These are phyloP conservation scores for Cystobasidiaceae sp. DNA, from an alignment of 1,284 basidiomycete genomes.

Conservation along the genomic window DNA sequence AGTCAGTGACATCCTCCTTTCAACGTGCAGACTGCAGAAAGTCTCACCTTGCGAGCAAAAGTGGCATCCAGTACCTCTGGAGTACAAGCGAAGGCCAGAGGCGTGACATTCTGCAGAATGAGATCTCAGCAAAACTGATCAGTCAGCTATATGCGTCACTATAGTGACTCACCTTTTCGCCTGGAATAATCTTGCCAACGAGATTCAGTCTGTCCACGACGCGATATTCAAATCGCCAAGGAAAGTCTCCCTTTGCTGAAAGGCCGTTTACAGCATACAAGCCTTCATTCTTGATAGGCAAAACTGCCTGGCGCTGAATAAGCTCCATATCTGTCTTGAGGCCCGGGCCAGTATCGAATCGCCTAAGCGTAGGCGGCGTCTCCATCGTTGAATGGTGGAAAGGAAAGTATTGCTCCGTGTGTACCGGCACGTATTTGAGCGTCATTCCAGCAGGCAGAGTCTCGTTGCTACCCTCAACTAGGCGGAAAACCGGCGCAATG, in stretches of 20 bases:
- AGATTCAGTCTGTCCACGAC: constrained; percentile 15
- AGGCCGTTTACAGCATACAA: constrained; percentile 9
- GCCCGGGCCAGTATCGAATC: not conserved
- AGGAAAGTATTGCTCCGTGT: constrained; percentile 6
- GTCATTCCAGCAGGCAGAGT: not conserved
- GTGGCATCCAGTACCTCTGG: constrained; percentile 4
- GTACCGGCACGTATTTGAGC: not conserved
- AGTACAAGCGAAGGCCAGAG: constrained; percentile 6
- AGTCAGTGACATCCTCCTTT: no score
- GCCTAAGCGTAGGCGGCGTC: not conserved
- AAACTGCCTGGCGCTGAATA: not conserved
- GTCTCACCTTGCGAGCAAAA: constrained; percentile 5
- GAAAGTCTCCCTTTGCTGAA: not conserved
- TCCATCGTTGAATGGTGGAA: constrained; percentile 25
- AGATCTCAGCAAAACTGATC: not conserved
- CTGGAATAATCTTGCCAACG: constrained; percentile 12
- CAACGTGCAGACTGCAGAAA: no score
- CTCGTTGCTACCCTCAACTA: not conserved
- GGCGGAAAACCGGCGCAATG: constrained; percentile 4
- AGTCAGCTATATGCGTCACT: not conserved
- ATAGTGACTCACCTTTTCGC: constrained; percentile 8
- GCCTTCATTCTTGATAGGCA: constrained; percentile 24
- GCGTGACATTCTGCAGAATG: constrained; percentile 8
- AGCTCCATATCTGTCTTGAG: not conserved
- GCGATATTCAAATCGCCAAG: constrained; percentile 13